Percentiles rank a stretch among this genome's conserved stretches.
Conservation (phyloP, 2,329 filamentous ascomycete species). For the Gliomastix tumulicola region DNA sequence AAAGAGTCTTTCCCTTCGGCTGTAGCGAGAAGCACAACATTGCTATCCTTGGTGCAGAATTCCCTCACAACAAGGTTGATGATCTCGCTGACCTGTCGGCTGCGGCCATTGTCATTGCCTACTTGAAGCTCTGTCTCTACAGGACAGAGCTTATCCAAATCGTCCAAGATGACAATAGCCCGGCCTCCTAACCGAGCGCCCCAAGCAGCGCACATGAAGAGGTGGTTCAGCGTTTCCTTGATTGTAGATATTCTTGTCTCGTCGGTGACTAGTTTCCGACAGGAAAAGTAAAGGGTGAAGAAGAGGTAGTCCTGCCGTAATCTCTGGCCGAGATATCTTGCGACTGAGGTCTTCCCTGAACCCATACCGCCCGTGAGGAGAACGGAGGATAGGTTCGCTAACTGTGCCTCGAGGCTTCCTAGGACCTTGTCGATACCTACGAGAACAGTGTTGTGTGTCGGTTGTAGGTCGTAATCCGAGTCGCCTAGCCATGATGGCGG, state of each 20-base stretch:
- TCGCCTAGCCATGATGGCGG: constrained; percentile 54
- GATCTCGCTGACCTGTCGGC: constrained; percentile 85
- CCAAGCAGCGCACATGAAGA: constrained; percentile 90
- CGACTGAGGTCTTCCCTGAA: constrained; percentile 79
- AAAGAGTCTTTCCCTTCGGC: constrained; percentile 89
- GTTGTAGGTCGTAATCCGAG: constrained; percentile 43
- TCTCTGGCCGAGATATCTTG: constrained; percentile 66
- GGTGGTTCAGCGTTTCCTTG: constrained; percentile 75
- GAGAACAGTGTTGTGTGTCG: constrained; percentile 53
- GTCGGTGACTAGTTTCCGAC: constrained; percentile 80
- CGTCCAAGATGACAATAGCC: constrained; percentile 81
- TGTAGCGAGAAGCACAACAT: constrained; percentile 82
- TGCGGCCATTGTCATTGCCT: constrained; percentile 87
- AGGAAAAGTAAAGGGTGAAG: constrained; percentile 80
- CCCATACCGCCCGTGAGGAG: constrained; percentile 84
- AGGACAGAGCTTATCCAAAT: constrained; percentile 87
- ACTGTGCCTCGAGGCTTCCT: constrained; percentile 63
- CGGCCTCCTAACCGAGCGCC: constrained; percentile 79
- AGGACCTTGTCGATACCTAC: constrained; percentile 81
- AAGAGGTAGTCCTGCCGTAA: constrained; percentile 69
- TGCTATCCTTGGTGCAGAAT: constrained; percentile 72
- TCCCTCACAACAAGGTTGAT: constrained; percentile 77
- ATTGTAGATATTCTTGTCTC: constrained; percentile 85
- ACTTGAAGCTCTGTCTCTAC: constrained; percentile 92
- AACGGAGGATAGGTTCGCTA: constrained; percentile 82